Evolutionary conservation across 2,329 filamentous ascomycete genomes (phyloP), one percentile per base, ranked within the genome.

Genomic region (Trichoderma koningii): DNA sequence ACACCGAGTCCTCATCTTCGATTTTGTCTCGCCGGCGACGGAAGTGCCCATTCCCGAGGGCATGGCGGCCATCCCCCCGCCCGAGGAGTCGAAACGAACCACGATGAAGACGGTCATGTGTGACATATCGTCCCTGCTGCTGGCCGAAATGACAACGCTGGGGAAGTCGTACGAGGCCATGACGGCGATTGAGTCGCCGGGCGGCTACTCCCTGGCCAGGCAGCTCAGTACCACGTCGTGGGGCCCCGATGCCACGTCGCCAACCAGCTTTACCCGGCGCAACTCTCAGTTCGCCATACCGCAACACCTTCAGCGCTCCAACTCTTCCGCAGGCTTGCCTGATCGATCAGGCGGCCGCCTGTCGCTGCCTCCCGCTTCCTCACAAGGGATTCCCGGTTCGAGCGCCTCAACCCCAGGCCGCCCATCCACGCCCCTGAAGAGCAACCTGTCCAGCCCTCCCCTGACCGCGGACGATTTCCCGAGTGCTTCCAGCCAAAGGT

Each of bases 51-150:
- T 89, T 51, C 85, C 86, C 3, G 87, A 92, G 69, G 90, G 88
- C 55, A 84, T 95, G 47, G 81, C 89, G 52, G 82, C 86, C 45
- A 85, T 97, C 28, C 93, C 92, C 17, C 86, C 89, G 0, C 79
- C 80, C 21, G 83, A 88, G 64, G 81, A 87, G 30, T 90, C 88
- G 52, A 91, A 88, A 72, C 84, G 87, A 55, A 95, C 92, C 2
- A 95, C 92, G 1, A 88, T 93, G 75, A 92, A 91, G 77, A 91
- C 89, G 0, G 83, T 91, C 71, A 88, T 94, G 85, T 92, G 90
- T 72, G 89, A 92, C 74, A 85, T 93, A 63, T 91, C 90, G 3
- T 89, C 89, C 14, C 73, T 91, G 60, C 76, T 94, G 53, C 80
- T 94, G 23, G 89, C 89, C 21, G 90, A 92, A 76, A 87, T 94